phyloP scores from a whole-genome alignment of 805 yeast genomes.

The Wickerhamiella domercqiae region DNA sequence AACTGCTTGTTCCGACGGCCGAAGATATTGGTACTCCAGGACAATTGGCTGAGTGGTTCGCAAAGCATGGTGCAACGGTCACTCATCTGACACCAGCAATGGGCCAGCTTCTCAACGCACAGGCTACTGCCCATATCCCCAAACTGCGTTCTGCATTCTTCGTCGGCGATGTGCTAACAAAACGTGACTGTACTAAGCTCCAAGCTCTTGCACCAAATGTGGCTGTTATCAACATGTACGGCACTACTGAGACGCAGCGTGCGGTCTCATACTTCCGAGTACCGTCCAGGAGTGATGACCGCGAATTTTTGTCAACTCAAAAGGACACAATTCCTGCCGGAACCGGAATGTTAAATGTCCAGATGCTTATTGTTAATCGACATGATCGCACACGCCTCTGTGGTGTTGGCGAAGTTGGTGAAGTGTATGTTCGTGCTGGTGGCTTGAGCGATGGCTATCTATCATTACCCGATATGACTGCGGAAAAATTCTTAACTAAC shows the following conservation, averaged over 20 bases:
- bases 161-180: conserved; percentile 94
- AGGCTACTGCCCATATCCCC: conserved; percentile 79
- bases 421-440: conserved; percentile 94
- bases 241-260: conserved; percentile 98
- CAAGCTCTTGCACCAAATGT: conserved; percentile 88
- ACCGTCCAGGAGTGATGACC: conserved; percentile 51
- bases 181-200: conserved; percentile 86
- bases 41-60: conserved; percentile 94
- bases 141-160: conserved; percentile 88
- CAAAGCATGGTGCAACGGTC: conserved; percentile 75
- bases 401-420: conserved; percentile 98
- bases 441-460: conserved; percentile 96
- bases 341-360: conserved; percentile 91
- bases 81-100: conserved; percentile 98
- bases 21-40: conserved; percentile 99
- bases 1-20: conserved; percentile 79
- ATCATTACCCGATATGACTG: conserved; percentile 76
- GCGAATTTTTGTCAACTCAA: conserved; percentile 60
- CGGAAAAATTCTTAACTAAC: conserved; percentile 72
- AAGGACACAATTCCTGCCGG: conserved; percentile 99
- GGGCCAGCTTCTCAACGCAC: conserved; percentile 96
- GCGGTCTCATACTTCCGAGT: conserved; percentile 93
- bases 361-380: conserved; percentile 82
- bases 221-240: conserved; percentile 91
- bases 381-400: conserved; percentile 78